Conservation (phyloP, 192 early-diverging fungal species). For the Backusella tuberculispora region DNA sequence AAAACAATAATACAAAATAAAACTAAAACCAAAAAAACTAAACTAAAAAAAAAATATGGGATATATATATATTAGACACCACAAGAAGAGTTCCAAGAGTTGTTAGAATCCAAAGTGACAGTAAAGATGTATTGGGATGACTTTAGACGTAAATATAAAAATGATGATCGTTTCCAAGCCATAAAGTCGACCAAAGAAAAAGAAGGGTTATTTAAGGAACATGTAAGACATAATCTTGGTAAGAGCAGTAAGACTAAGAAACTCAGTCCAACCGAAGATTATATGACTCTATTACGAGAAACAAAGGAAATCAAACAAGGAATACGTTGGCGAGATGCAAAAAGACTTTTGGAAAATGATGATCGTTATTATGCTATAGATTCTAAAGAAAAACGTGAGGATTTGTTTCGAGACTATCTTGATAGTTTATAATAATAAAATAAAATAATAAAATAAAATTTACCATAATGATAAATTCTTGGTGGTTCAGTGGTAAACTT, state of each 20-base stretch:
- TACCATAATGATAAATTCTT: constrained; percentile 24
- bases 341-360: constrained; percentile 68
- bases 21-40: background rate
- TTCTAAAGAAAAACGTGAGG: constrained; percentile 66
- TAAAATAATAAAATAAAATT: background rate
- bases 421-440: constrained; percentile 23
- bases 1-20: background rate
- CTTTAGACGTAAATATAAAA: constrained; percentile 69
- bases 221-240: constrained; percentile 53
- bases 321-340: constrained; percentile 70
- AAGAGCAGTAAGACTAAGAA: background rate
- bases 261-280: constrained; percentile 47
- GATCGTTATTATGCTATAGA: constrained; percentile 65
- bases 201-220: constrained; percentile 67
- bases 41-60: background rate
- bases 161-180: constrained; percentile 64
- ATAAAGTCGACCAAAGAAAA: constrained; percentile 62
- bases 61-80: constrained; percentile 32
- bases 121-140: constrained; percentile 68
- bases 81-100: constrained; percentile 57
- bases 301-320: constrained; percentile 57
- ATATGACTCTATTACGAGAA: constrained; percentile 60
- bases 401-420: constrained; percentile 69
- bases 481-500: constrained; percentile 27
- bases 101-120: constrained; percentile 62